Evolutionary conservation across 345 rosid genomes (phyloP).

Genomic region (Salix dunnii): DNA sequence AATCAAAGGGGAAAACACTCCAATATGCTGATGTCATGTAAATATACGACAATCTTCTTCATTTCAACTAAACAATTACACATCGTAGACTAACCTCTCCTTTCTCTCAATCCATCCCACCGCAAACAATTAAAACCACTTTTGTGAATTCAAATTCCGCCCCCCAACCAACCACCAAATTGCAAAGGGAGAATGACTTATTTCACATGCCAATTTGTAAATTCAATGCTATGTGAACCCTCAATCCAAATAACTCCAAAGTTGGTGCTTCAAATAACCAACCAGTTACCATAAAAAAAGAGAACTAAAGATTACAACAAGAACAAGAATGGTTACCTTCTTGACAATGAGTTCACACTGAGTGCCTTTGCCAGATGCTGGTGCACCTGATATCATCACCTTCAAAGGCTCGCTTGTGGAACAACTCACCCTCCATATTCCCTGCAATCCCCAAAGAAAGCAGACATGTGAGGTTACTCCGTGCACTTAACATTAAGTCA

Average conservation of each 20-base stretch:
- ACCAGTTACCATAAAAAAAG: background rate
- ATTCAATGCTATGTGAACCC: background rate
- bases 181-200: background rate
- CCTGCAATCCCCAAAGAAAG: conserved; percentile 24
- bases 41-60: background rate
- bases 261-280: background rate
- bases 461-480: background rate
- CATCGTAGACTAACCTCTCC: background rate
- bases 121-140: background rate
- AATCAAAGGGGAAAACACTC: background rate
- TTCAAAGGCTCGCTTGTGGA: conserved; percentile 58
- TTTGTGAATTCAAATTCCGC: background rate
- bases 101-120: background rate
- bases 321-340: conserved; percentile 41
- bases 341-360: conserved; percentile 78
- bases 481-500: background rate
- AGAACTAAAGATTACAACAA: background rate
- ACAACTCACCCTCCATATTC: conserved; percentile 40
- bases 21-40: background rate
- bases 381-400: conserved; percentile 94
- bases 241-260: background rate
- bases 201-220: background rate
- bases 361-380: conserved; percentile 92
- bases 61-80: background rate
- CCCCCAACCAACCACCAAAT: background rate